A percentile compares a stretch with the other conserved stretches of the same genome.
Conservation (phyloP, 2,329 filamentous ascomycete genomes). For the Penicillium sp. region DNA sequence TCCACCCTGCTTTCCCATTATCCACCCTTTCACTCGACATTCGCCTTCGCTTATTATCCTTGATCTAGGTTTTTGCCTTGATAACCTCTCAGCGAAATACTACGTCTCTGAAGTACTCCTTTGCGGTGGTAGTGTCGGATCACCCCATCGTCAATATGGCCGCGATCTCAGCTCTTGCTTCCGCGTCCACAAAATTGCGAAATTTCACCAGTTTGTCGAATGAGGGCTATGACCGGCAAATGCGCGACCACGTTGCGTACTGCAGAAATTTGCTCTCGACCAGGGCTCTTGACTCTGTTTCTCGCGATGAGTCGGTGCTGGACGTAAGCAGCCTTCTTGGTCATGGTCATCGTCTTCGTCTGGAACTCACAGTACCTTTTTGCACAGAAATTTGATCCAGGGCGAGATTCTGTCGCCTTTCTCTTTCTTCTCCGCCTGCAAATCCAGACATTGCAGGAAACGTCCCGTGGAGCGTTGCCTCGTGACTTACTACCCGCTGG, state of each 20-base stretch:
- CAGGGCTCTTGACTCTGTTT: conserved; percentile 27
- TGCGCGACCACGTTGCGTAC: conserved; percentile 36
- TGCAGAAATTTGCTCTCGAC: conserved; percentile 36
- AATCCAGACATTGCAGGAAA: conserved; percentile 39
- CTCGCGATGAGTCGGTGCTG: conserved; percentile 32
- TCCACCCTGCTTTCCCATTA: neutral
- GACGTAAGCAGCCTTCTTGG: conserved; percentile 25
- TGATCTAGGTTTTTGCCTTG: neutral
- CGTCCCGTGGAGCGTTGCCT: conserved; percentile 31
- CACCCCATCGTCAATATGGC: conserved; percentile 9
- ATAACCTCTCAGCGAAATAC: neutral
- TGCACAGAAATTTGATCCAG: conserved; percentile 46
- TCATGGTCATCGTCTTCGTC: neutral
- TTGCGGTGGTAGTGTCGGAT: neutral
- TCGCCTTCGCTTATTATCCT: neutral
- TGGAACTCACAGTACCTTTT: neutral
- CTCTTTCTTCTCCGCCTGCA: conserved; percentile 50
- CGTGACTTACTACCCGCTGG: conserved; percentile 43
- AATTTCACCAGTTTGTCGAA: conserved; percentile 32
- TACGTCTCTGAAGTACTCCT: neutral
- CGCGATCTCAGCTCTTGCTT: conserved; percentile 9
- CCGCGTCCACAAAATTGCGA: conserved; percentile 29
- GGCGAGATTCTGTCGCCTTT: conserved; percentile 56
- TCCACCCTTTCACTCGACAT: neutral
- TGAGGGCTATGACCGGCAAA: conserved; percentile 42